These are phyloP conservation scores for Lachnellula cervina DNA, from an alignment of 2,329 filamentous ascomycete species.

Conservation along the genomic window DNA sequence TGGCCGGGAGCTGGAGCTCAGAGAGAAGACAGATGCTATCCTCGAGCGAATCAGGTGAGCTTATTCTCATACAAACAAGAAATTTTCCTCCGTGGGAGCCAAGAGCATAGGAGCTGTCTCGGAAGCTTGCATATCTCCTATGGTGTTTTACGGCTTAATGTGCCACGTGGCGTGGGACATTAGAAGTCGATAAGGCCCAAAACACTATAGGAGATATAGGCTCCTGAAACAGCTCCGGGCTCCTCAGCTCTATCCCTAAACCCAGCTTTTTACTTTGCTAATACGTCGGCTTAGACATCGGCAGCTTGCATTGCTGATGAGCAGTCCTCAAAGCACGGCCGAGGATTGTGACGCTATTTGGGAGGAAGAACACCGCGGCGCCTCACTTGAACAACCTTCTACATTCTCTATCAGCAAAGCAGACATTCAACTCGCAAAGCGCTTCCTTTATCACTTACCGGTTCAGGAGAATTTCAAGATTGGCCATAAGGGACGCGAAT, in stretches of 20 bases:
- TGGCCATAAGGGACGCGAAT: background rate
- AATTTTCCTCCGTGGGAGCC: too few relatives aligned
- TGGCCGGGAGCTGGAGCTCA: background rate
- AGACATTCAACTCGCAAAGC: background rate
- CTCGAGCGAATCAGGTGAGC: background rate
- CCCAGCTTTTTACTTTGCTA: too few relatives aligned
- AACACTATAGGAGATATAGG: too few relatives aligned
- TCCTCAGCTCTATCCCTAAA: too few relatives aligned
- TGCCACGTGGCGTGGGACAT: too few relatives aligned
- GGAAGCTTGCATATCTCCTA: too few relatives aligned
- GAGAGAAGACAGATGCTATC: background rate
- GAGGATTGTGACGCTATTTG: background rate
- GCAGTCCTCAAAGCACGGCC: background rate
- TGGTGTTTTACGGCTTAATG: too few relatives aligned
- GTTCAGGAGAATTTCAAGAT: background rate
- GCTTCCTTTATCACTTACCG: background rate
- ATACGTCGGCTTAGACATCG: too few relatives aligned
- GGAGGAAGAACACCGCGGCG: background rate
- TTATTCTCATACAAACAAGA: too few relatives aligned
- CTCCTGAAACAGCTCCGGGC: too few relatives aligned
- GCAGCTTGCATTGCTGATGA: background rate
- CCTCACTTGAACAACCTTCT: background rate
- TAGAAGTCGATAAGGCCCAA: too few relatives aligned
- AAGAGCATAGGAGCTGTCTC: too few relatives aligned
- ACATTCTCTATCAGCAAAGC: background rate